Conservation (phyloP, 108 stramenopile species). For the Skeletonema costatum region DNA sequence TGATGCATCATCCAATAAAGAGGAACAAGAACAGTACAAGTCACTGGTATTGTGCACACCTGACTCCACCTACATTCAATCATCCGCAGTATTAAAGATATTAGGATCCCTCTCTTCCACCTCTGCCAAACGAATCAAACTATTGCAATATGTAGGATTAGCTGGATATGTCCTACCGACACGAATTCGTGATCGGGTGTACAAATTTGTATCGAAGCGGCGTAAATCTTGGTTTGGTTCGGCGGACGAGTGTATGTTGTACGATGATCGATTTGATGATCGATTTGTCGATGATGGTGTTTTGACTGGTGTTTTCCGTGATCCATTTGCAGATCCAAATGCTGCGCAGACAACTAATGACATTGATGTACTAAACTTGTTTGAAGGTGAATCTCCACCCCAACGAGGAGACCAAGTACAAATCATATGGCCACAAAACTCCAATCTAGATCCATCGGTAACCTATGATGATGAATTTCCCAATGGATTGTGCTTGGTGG, state of each 20-base stretch:
- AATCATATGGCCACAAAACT: constrained; percentile 27
- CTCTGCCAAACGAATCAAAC: constrained; percentile 8
- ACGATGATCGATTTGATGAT: constrained; percentile 27
- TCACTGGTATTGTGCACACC: constrained; percentile 34
- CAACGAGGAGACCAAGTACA: constrained; percentile 19
- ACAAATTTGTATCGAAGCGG: constrained; percentile 21
- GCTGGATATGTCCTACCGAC: constrained; percentile 23
- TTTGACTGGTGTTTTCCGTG: constrained; percentile 21
- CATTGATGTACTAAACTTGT: constrained; percentile 5
- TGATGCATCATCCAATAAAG: not conserved
- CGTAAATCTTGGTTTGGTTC: constrained; percentile 25
- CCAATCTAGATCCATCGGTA: constrained; percentile 15
- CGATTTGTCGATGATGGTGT: constrained; percentile 45
- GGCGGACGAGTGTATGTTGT: constrained; percentile 18
- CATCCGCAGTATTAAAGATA: constrained; percentile 38
- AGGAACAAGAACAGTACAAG: constrained; percentile 8
- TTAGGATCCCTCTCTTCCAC: constrained; percentile 18
- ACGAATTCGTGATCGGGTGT: constrained; percentile 9
- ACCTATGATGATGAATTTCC: constrained; percentile 45
- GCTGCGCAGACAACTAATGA: not conserved
- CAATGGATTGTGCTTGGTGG: constrained; percentile 38
- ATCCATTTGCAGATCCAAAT: constrained; percentile 27
- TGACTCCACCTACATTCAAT: constrained; percentile 29
- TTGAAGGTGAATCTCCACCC: constrained; percentile 20
- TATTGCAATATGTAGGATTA: constrained; percentile 22